A percentile compares a stretch with the other conserved stretches of the same genome.
Evolutionary conservation across 345 rosid genomes (phyloP).

Genomic region (Tarenaya hassleriana): DNA sequence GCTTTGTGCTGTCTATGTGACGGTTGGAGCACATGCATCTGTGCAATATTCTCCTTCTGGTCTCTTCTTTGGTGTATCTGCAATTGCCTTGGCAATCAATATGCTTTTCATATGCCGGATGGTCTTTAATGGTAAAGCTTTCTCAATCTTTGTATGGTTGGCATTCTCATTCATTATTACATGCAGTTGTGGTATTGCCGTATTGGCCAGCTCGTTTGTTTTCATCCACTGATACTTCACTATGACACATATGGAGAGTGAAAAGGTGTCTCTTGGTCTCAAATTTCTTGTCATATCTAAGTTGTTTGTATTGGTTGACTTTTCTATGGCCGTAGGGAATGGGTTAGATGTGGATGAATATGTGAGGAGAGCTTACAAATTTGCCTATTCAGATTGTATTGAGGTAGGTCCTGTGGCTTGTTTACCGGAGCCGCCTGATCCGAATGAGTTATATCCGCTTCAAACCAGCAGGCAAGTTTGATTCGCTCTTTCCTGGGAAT

Average conservation of each 20-base stretch:
- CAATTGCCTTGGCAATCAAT: slow-evolving; percentile 93
- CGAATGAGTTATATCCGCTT: slow-evolving; percentile 87
- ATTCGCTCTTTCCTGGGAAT: slow-evolving; percentile 14
- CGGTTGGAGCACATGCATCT: slow-evolving; percentile 80
- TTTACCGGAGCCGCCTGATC: slow-evolving; percentile 95
- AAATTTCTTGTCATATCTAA: neutral
- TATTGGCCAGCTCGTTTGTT: slow-evolving; percentile 7
- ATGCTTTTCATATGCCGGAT: slow-evolving; percentile 98
- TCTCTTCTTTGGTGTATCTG: slow-evolving; percentile 97
- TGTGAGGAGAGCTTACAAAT: slow-evolving; percentile 92
- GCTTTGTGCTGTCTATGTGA: slow-evolving; percentile 94
- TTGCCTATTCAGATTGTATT: slow-evolving; percentile 95
- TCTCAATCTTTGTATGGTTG: slow-evolving; percentile 18
- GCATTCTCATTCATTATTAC: slow-evolving; percentile 1
- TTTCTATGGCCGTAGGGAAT: slow-evolving; percentile 53
- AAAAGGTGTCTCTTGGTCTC: neutral
- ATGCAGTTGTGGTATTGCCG: slow-evolving; percentile 18
- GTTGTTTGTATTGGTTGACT: slow-evolving; percentile 16
- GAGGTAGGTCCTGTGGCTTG: slow-evolving; percentile 90
- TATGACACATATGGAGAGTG: neutral
- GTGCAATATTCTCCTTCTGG: slow-evolving; percentile 95
- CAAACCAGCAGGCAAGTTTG: slow-evolving; percentile 73
- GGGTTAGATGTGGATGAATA: slow-evolving; percentile 98
- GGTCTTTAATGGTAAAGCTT: slow-evolving; percentile 89
- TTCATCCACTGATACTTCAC: slow-evolving; percentile 1